These are phyloP conservation scores for Neoarthrinium moseri DNA, from an alignment of 2,329 filamentous ascomycete genomes.

Conservation along the genomic window DNA sequence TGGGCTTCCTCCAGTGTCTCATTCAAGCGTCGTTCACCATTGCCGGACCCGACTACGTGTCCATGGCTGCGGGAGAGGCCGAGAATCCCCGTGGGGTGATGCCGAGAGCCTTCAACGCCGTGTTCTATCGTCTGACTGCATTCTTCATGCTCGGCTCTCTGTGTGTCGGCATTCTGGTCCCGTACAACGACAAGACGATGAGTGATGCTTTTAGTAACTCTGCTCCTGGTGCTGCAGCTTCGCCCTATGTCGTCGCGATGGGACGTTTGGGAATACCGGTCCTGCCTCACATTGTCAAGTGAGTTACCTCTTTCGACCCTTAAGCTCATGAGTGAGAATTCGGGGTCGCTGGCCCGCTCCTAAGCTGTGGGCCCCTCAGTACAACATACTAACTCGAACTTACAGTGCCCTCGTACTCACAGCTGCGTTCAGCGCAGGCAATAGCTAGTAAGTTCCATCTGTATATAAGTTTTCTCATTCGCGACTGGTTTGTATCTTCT, in stretches of 20 bases:
- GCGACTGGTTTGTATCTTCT: no score
- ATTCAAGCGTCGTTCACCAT: conserved; percentile 70
- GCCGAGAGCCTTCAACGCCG: conserved; percentile 73
- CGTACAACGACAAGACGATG: conserved; percentile 65
- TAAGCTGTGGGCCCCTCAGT: no score
- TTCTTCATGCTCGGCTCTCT: conserved; percentile 78
- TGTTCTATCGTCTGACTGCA: conserved; percentile 73
- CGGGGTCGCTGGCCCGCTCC: no score
- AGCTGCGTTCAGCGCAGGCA: conserved; percentile 66
- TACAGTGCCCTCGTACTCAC: conserved; percentile 68
- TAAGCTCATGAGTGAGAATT: no score
- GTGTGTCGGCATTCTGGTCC: conserved; percentile 68
- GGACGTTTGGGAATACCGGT: conserved; percentile 60
- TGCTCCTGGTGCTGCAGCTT: conserved; percentile 66
- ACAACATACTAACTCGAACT: no score
- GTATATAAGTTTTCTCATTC: no score
- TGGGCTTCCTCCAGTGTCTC: conserved; percentile 75
- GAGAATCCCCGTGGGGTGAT: conserved; percentile 69
- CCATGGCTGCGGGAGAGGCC: conserved; percentile 65
- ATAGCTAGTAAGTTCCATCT: conserved; percentile 51
- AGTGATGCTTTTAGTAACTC: conserved; percentile 56
- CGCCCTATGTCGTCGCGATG: conserved; percentile 68
- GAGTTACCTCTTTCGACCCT: no score
- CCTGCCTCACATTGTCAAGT: conserved; percentile 72
- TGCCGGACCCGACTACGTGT: conserved; percentile 59